These are phyloP conservation scores for Luvunga scandens DNA, from an alignment of 345 rosid species.

Conservation along the genomic window DNA sequence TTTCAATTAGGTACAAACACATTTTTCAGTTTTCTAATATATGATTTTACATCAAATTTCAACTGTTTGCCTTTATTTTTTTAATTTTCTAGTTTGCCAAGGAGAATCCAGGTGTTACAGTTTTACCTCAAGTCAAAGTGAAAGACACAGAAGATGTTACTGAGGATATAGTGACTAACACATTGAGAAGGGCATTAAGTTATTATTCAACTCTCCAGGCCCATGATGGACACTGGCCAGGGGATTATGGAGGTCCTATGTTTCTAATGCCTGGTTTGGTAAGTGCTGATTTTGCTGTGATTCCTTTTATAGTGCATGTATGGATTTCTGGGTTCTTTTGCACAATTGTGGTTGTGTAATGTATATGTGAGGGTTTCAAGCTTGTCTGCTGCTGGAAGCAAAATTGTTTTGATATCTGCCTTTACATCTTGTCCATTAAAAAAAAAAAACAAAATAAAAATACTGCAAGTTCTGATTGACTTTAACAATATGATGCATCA, in stretches of 20 bases:
- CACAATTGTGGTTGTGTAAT: background rate
- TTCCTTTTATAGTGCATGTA: background rate
- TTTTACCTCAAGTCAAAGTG: constrained; percentile 52
- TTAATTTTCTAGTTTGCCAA: constrained; percentile 53
- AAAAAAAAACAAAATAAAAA: background rate
- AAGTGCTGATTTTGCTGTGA: constrained; percentile 17
- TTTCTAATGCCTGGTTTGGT: constrained; percentile 96
- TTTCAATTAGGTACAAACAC: background rate
- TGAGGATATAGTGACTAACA: constrained; percentile 50
- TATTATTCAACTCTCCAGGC: constrained; percentile 80
- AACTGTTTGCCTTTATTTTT: constrained; percentile 2
- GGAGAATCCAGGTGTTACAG: constrained; percentile 42
- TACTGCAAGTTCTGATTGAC: background rate
- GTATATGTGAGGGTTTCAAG: background rate
- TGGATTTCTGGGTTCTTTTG: background rate
- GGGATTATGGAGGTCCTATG: constrained; percentile 99
- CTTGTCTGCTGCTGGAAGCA: background rate
- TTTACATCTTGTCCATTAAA: background rate
- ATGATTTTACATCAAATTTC: background rate
- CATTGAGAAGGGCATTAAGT: constrained; percentile 67
- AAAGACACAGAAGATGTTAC: constrained; percentile 59
- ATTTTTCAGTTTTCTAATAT: background rate
- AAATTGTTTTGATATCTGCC: background rate
- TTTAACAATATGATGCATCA: constrained; percentile 30
- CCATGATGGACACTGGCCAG: constrained; percentile 95